Percentiles rank a stretch among this genome's conserved stretches.
These are phyloP conservation scores for Tetracladium setigerum DNA, from an alignment of 495 filamentous ascomycete genomes.

Conservation along the genomic window DNA sequence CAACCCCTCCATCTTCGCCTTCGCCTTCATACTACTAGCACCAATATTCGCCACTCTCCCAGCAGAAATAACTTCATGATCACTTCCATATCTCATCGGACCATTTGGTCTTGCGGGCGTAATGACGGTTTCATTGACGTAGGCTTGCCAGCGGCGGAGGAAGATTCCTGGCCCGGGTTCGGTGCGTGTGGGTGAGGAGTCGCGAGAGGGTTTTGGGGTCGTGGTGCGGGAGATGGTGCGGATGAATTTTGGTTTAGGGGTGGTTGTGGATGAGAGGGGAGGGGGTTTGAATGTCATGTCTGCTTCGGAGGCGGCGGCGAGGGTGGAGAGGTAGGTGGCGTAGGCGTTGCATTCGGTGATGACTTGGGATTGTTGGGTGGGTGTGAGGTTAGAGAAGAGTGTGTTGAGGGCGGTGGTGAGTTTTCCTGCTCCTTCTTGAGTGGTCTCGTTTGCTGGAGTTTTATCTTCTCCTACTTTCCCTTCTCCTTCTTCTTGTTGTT, in stretches of 20 bases:
- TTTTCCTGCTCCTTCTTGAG: constrained; percentile 29
- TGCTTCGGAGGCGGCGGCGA: constrained; percentile 37
- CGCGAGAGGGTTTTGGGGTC: constrained; percentile 4
- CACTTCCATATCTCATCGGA: constrained; percentile 39
- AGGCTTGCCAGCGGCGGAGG: constrained; percentile 52
- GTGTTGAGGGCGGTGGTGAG: constrained; percentile 35
- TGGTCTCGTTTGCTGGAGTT: background rate
- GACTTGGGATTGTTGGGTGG: constrained; percentile 26
- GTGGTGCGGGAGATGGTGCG: constrained; percentile 1
- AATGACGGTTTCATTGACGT: constrained; percentile 51
- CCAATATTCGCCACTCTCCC: constrained; percentile 38
- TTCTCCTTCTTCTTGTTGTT: background rate
- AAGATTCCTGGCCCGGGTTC: constrained; percentile 54
- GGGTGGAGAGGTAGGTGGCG: constrained; percentile 39
- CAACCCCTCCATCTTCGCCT: constrained; percentile 32
- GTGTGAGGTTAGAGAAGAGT: constrained; percentile 37
- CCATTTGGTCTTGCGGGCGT: constrained; percentile 42
- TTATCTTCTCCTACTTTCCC: too few species aligned
- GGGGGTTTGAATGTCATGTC: constrained; percentile 28
- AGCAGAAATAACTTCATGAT: constrained; percentile 40
- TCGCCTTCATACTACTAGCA: constrained; percentile 25
- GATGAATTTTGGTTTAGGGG: constrained; percentile 11
- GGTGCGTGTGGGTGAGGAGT: constrained; percentile 18
- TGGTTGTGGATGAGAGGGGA: constrained; percentile 28
- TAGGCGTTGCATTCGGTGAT: constrained; percentile 41